A percentile compares a stretch with the other conserved stretches of the same genome.
These are phyloP conservation scores for Aleurites moluccanus DNA, from an alignment of 441 rosid species.

Conservation along the genomic window DNA sequence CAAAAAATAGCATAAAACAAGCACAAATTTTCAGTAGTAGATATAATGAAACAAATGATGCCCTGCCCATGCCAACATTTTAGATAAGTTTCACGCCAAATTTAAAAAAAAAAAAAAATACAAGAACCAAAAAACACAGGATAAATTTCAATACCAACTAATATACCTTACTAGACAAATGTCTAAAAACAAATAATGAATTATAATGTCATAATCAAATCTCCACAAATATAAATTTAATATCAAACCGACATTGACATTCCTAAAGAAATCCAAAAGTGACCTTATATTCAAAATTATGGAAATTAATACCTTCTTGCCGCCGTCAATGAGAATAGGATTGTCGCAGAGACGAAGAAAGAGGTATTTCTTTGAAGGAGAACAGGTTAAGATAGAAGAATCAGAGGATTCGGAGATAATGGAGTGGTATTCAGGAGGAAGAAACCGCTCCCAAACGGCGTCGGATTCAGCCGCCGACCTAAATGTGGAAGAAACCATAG, in stretches of 20 bases:
- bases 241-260: not conserved
- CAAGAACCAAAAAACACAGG: no score
- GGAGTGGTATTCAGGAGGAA: slow-evolving; percentile 39
- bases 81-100: no score
- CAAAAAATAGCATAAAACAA: not conserved
- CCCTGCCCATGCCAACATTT: not conserved
- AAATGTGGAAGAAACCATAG: slow-evolving; percentile 41
- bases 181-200: not conserved
- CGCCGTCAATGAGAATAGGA: slow-evolving; percentile 55
- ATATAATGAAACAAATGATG: no score
- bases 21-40: not conserved
- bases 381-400: slow-evolving; percentile 20
- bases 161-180: no score
- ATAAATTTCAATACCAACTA: no score
- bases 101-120: no score
- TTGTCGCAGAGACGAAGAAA: slow-evolving; percentile 45
- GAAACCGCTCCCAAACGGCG: slow-evolving; percentile 58
- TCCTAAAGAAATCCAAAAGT: not conserved
- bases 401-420: slow-evolving; percentile 24
- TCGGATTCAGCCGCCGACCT: slow-evolving; percentile 52
- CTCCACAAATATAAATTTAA: not conserved
- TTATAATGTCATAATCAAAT: not conserved
- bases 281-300: not conserved
- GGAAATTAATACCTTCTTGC: slow-evolving; percentile 39
- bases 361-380: slow-evolving; percentile 44